Evolutionary conservation across 371 early-diverging fungal genomes (phyloP).

Genomic region (Saksenaea oblongispora): DNA sequence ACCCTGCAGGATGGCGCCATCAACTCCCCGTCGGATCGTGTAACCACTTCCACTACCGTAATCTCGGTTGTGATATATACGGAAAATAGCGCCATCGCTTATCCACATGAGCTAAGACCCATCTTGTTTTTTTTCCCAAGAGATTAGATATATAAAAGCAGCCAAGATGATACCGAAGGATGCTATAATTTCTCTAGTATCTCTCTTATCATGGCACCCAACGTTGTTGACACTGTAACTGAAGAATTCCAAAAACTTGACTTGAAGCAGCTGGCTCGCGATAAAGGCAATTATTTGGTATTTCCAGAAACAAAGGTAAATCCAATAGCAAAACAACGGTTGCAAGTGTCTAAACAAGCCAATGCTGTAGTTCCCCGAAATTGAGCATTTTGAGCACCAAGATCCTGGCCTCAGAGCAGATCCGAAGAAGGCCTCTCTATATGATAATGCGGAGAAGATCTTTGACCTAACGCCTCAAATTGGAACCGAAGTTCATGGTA

Average conservation of each 20-base stretch:
- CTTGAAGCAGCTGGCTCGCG: constrained; percentile 35
- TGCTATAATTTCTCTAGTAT: not conserved
- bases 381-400: constrained; percentile 34
- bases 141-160: not conserved
- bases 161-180: not conserved
- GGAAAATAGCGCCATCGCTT: constrained; percentile 14
- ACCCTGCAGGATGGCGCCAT: not conserved
- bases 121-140: not conserved
- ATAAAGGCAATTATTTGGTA: constrained; percentile 39
- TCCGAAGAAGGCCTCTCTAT: constrained; percentile 60
- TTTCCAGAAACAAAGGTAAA: constrained; percentile 38
- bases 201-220: constrained; percentile 19
- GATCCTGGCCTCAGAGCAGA: constrained; percentile 55
- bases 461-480: constrained; percentile 63
- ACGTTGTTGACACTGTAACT: constrained; percentile 25
- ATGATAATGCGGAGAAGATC: constrained; percentile 56
- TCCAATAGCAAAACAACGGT: not conserved
- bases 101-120: not conserved
- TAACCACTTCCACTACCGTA: not conserved
- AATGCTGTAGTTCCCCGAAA: constrained; percentile 29
- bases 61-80: not conserved
- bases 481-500: constrained; percentile 72
- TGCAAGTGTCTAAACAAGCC: not conserved
- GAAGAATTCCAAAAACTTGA: constrained; percentile 42
- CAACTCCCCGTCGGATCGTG: not conserved